Evolutionary conservation across 371 early-diverging fungal species (phyloP).

Genomic region (Cokeromyces recurvatus): DNA sequence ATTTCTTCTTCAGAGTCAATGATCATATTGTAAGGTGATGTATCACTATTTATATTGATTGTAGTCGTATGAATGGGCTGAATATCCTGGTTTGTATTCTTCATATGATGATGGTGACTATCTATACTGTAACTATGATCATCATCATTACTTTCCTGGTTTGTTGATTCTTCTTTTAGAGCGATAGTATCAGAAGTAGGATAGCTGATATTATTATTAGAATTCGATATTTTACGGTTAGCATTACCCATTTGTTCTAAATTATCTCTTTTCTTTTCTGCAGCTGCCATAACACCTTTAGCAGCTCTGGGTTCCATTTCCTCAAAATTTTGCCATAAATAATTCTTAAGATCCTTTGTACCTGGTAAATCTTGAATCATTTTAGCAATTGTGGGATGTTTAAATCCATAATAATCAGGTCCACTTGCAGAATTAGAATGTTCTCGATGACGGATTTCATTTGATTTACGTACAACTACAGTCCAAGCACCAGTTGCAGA

Average conservation of each 20-base stretch:
- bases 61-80: too few species aligned
- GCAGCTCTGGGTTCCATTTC: conserved; percentile 51
- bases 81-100: too few species aligned
- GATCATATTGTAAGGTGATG: too few species aligned
- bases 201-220: too few species aligned
- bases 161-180: too few species aligned
- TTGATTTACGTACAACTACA: conserved; percentile 71
- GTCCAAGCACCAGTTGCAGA: conserved; percentile 93
- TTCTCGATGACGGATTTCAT: conserved; percentile 71
- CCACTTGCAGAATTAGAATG: conserved; percentile 83
- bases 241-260: conserved; percentile 41
- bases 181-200: too few species aligned
- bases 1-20: conserved; percentile 4
- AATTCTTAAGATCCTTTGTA: conserved; percentile 64
- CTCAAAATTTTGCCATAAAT: conserved; percentile 65
- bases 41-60: too few species aligned
- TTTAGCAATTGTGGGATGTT: conserved; percentile 85
- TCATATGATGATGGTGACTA: too few species aligned
- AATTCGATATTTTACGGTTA: conserved; percentile 26
- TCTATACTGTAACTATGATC: neutral
- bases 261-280: conserved; percentile 43
- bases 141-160: too few species aligned
- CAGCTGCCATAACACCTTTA: conserved; percentile 46
- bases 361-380: conserved; percentile 87
- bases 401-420: conserved; percentile 89